phyloP scores from a whole-genome alignment of 169 alveolate genomes.

The Toxoplasma gondii region DNA sequence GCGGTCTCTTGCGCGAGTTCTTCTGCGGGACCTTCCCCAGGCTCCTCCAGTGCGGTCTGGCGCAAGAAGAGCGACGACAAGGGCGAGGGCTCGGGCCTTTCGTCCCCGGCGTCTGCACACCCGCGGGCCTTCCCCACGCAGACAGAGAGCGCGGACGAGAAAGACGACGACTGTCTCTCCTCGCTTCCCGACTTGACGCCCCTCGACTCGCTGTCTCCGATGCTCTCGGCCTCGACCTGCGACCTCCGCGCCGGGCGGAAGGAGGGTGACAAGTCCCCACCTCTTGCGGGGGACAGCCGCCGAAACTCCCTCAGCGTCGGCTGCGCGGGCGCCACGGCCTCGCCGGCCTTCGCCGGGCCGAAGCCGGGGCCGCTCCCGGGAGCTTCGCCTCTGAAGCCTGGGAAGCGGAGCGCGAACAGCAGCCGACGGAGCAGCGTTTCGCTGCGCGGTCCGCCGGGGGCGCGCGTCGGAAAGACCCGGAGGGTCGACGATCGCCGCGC shows the following conservation, averaged over 20 bases:
- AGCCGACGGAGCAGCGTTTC: background rate
- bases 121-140: constrained; percentile 12
- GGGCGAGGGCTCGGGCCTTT: background rate
- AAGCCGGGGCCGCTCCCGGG: background rate
- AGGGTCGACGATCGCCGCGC: too few relatives aligned
- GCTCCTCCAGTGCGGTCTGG: background rate
- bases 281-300: background rate
- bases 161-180: background rate
- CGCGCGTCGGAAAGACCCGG: too few relatives aligned
- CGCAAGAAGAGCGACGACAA: background rate
- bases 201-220: background rate
- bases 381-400: background rate
- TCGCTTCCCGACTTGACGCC: background rate
- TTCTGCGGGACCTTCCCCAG: background rate
- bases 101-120: background rate
- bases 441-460: background rate
- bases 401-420: background rate
- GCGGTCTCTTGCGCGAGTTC: background rate
- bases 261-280: background rate
- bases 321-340: background rate
- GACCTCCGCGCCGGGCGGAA: background rate
- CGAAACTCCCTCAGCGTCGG: background rate
- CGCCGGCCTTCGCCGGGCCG: background rate
- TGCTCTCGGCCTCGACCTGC: background rate
- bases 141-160: background rate